These are phyloP conservation scores for Garcia nutans DNA, from an alignment of 345 rosid genomes.

Conservation along the genomic window DNA sequence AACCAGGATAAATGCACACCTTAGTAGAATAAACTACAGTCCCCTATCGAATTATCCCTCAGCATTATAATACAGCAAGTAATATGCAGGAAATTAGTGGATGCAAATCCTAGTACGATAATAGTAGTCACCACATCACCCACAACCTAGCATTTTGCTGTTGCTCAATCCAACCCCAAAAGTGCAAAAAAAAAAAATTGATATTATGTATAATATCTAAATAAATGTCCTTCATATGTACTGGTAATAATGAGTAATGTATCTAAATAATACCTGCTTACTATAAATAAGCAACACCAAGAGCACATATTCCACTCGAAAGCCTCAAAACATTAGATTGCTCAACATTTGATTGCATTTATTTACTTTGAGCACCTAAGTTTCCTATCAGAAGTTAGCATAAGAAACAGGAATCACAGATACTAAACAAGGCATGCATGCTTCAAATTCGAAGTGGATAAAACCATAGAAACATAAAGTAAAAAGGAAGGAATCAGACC, in stretches of 20 bases:
- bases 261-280: no score
- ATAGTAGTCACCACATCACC: background rate
- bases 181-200: no score
- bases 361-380: background rate
- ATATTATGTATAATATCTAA: no score
- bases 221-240: no score
- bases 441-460: background rate
- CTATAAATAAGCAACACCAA: background rate
- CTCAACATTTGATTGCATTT: background rate
- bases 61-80: background rate
- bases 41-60: background rate
- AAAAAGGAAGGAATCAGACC: background rate
- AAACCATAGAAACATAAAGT: background rate
- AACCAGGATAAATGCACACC: slow-evolving; percentile 42
- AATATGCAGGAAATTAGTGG: background rate
- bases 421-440: background rate
- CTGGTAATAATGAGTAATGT: background rate
- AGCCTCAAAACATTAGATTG: background rate
- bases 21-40: slow-evolving; percentile 18
- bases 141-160: background rate
- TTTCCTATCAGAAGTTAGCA: background rate
- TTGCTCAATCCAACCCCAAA: no score
- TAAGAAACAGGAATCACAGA: background rate
- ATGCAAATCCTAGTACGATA: background rate
- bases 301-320: background rate